Evolutionary conservation across 164 flowering plant species (phyloP).

Genomic region (Magnolia changhungtana): DNA sequence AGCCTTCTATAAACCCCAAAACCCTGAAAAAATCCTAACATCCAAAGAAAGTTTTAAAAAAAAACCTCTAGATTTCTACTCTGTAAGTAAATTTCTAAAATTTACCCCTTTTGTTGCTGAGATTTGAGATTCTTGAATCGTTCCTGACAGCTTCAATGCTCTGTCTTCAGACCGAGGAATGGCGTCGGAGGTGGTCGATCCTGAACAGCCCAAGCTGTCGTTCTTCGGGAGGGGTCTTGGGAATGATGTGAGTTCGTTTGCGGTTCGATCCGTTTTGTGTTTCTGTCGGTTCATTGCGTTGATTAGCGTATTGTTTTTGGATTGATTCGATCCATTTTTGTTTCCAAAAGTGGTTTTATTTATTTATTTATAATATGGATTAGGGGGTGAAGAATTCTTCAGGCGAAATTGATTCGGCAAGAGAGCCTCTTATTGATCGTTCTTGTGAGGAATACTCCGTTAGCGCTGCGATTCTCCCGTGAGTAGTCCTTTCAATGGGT

Average conservation of each 20-base stretch:
- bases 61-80: not conserved
- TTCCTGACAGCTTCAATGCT: not conserved
- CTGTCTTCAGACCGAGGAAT: conserved; percentile 5
- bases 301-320: not conserved
- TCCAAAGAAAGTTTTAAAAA: not conserved
- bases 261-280: not conserved
- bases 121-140: not conserved
- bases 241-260: not conserved
- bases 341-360: not conserved
- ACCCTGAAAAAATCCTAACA: not conserved
- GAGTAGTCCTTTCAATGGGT: conserved; percentile 17
- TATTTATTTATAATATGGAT: conserved; percentile 1
- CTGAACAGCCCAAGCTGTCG: conserved; percentile 24
- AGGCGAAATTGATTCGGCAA: conserved; percentile 29
- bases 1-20: not conserved
- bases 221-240: conserved; percentile 24
- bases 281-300: not conserved
- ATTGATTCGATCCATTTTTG: not conserved
- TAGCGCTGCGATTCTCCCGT: conserved; percentile 52
- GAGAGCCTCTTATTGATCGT: conserved; percentile 44
- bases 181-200: conserved; percentile 17
- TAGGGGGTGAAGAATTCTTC: conserved; percentile 20
- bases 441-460: conserved; percentile 41
- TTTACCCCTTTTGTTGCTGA: not conserved
- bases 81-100: not conserved